Conservation (phyloP, 345 rosid species). For the Eucalyptus albens region DNA sequence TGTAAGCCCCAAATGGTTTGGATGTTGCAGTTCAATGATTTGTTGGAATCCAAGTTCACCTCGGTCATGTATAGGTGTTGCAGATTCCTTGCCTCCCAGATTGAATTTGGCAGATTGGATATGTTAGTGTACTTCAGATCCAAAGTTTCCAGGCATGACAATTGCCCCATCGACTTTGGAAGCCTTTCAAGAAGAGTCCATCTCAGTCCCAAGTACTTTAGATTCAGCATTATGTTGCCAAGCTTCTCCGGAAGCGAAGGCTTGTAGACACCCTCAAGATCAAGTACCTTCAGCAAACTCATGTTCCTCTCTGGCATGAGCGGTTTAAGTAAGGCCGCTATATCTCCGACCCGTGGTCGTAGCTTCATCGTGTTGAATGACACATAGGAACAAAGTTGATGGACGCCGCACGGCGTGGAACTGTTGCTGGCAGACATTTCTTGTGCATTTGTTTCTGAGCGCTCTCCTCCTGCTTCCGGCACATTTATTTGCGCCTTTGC, state of each 20-base stretch:
- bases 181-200: too few relatives aligned
- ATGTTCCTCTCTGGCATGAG: fast-evolving
- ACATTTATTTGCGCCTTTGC: fast-evolving
- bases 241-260: too few relatives aligned
- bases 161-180: fast-evolving
- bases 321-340: fast-evolving
- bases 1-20: constrained; percentile 15
- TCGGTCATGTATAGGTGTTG: constrained; percentile 3
- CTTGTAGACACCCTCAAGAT: too few relatives aligned
- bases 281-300: fast-evolving
- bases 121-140: background rate
- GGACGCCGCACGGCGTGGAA: fast-evolving
- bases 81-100: background rate
- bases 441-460: too few relatives aligned
- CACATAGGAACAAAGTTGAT: too few relatives aligned
- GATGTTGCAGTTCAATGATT: background rate
- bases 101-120: background rate
- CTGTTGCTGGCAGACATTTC: fast-evolving
- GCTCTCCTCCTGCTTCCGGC: fast-evolving
- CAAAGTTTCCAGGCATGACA: too few relatives aligned
- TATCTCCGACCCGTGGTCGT: fast-evolving
- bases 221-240: too few relatives aligned
- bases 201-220: too few relatives aligned
- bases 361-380: too few relatives aligned
- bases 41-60: background rate